phyloP scores from a whole-genome alignment of 805 yeast genomes.

The Metschnikowia bowlesiae region DNA sequence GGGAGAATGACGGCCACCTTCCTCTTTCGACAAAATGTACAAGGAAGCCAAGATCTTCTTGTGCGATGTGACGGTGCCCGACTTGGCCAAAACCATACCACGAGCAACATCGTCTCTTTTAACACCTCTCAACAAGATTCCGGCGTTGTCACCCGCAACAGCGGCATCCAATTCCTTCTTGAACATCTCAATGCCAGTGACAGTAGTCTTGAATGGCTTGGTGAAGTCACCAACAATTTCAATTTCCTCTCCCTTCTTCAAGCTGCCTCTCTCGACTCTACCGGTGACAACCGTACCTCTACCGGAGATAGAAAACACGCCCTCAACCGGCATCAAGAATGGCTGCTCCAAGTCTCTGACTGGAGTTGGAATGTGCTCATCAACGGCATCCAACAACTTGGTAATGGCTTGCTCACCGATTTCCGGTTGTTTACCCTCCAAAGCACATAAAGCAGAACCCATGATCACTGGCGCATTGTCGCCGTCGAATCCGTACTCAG shows the following conservation, averaged over 20 bases:
- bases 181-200: conserved; percentile 99
- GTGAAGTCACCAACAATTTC: conserved; percentile 93
- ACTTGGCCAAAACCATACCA: conserved; percentile 97
- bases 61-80: conserved; percentile 89
- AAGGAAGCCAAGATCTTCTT: conserved; percentile 89
- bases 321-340: conserved; percentile 96
- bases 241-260: conserved; percentile 97
- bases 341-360: conserved; percentile 93
- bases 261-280: conserved; percentile 96
- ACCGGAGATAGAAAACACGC: conserved; percentile 96
- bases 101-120: conserved; percentile 95
- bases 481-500: conserved; percentile 94
- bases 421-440: conserved; percentile 83
- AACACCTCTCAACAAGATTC: conserved; percentile 94
- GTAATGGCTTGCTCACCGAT: conserved; percentile 83
- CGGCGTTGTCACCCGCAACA: conserved; percentile 99
- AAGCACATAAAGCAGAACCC: conserved; percentile 98
- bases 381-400: conserved; percentile 87
- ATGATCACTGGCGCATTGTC: conserved; percentile 95
- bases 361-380: conserved; percentile 94
- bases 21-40: conserved; percentile 90
- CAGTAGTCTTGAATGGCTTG: conserved; percentile 85
- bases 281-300: conserved; percentile 99
- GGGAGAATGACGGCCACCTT: conserved; percentile 99
- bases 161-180: conserved; percentile 97